Evolutionary conservation across 257 asterid species (phyloP), one percentile per base, ranked within the genome.

Genomic region (Penstemon newberryi): DNA sequence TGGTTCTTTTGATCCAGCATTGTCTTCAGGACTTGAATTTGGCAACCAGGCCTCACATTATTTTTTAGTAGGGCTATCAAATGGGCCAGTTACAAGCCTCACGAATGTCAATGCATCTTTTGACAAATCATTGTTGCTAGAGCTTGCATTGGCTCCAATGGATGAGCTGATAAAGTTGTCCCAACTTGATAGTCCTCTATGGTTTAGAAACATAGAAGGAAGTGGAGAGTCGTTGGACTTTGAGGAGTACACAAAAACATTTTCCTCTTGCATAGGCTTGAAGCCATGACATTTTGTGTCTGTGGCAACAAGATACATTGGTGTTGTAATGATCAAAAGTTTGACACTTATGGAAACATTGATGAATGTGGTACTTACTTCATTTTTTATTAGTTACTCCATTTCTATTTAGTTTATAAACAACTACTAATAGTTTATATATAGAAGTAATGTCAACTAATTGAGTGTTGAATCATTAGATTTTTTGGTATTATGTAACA

Each of bases 271-370:
- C 79, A 63, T 83, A 45, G 91, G 95, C 15, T 69, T 56, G 64
- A 86, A 71, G 77, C 91, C 93, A 0, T 50, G 63, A 55, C 79
- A 82, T 73, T 81, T 86, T 60, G 71, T 72, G 11, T 75, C 92
- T 11, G 95, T 85, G 76, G 98, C 89, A 67, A 86, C 97, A 12
- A 78, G 85, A 67, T 87, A 89, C 58, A 81, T 75, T 65, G 89
- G 87, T n/a, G 82, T 77, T 33, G 72, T 88, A 39, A 83, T 80
- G 64, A 73, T 85, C 66, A 75, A 74, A 71, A 70, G 88, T 55
- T 36, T 52, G 58, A 46, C 81, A 40, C 83, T 92, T 52, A 85
- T 85, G 33, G 96, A 90, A 63, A 80, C 81, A 18, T 71, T 92
- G 39, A 88, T 90, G 96, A 89, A 90, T 44, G 74, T 69, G 77